Evolutionary conservation across 495 filamentous ascomycete genomes (phyloP), one percentile per base, ranked within the genome.

Genomic region (Xylaria castorea): DNA sequence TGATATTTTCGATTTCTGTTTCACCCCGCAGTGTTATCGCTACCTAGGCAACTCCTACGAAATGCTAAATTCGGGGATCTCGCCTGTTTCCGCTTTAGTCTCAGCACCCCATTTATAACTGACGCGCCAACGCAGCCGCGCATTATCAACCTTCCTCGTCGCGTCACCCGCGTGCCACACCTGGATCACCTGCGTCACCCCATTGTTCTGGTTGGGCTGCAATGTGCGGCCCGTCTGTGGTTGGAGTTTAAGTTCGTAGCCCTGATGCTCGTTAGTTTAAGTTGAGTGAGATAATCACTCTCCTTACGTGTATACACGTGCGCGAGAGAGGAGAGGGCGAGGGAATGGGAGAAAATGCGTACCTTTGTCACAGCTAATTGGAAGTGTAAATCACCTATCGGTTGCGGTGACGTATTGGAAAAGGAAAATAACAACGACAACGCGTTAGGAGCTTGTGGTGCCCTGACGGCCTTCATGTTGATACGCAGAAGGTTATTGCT

Each of bases 311-410:
- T 32, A 20, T 8, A 46, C 14, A 30, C 20, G 14, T 25, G 61
- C 32, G 57, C 40, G 57, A 40, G 53, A 74, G 66, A 68, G 58
- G 27, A 20, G 42, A 25, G 68, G 67, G n/a, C n/a, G n/a, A n/a
- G 75, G 60, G 57, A n/a, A 68, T 22, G n/a, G 63, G 12, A 25
- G 55, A 70, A 6, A 63, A 18, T 22, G 2, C 83, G 75, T 83
- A 97, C 96, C 89, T 94, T 98, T 46, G 95, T 95, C 9, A 97
- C 95, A 4, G 96, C 96, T 67, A 95, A 87, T 80, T 97, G 93
- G 78, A 98, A 97, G 60, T 94, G 94, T 50, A 98, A 83, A 60
- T 97, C 93, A 1, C 88, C 85, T 50, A 99, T 87, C 0, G 87
- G 85, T 74, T 91, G 87, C 32, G 87, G 84, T 3, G 90, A 92